These are phyloP conservation scores for Wickerhamomyces pijperi DNA, from an alignment of 805 yeast genomes.

Conservation along the genomic window DNA sequence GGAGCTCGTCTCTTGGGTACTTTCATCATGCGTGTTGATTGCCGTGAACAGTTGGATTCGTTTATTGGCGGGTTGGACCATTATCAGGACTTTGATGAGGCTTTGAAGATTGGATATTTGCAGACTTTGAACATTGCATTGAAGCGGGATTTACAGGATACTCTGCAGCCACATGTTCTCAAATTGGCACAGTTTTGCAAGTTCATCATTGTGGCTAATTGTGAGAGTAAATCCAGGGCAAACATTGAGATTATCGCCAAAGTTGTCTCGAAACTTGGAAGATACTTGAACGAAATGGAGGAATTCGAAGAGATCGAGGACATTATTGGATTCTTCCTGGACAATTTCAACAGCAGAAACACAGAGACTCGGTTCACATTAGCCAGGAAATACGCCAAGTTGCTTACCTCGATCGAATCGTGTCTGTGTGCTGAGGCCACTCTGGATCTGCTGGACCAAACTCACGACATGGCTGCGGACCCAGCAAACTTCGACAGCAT, in stretches of 20 bases:
- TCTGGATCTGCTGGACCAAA: slow-evolving; percentile 13
- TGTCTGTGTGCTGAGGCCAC: slow-evolving; percentile 33
- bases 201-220: neutral
- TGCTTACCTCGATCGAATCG: slow-evolving; percentile 24
- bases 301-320: slow-evolving; percentile 27
- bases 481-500: slow-evolving; percentile 21
- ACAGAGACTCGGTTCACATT: slow-evolving; percentile 50
- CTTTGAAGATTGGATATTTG: slow-evolving; percentile 8
- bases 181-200: neutral
- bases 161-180: neutral
- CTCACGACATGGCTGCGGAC: slow-evolving; percentile 11
- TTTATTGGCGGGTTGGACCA: slow-evolving; percentile 11
- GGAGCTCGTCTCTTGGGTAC: slow-evolving; percentile 21
- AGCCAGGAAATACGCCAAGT: slow-evolving; percentile 53
- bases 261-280: slow-evolving; percentile 14
- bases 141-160: slow-evolving; percentile 11
- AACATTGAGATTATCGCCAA: slow-evolving; percentile 13
- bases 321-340: slow-evolving; percentile 36
- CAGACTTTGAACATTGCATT: slow-evolving; percentile 11
- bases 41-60: slow-evolving; percentile 4
- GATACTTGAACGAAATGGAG: slow-evolving; percentile 8
- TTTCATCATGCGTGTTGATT: slow-evolving; percentile 19
- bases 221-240: neutral
- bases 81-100: slow-evolving; percentile 5
- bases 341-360: slow-evolving; percentile 34